Evolutionary conservation across 2,329 filamentous ascomycete species (phyloP), one percentile per base, ranked within the genome.

Genomic region (Cucurbitaria berberidis): DNA sequence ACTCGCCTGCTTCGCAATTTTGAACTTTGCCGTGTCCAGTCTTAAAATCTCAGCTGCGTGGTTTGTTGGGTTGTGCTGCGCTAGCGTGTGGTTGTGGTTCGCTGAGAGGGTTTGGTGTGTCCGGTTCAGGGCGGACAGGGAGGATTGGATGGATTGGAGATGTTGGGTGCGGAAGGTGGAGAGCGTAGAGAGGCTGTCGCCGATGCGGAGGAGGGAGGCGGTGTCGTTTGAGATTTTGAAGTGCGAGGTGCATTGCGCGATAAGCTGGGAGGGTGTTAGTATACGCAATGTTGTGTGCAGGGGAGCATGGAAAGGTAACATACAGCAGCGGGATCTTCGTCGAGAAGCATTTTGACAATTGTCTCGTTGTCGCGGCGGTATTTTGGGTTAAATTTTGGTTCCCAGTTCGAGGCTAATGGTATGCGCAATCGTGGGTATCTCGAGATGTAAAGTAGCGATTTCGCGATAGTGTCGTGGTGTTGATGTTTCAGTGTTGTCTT

Each of bases 141-240:
- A 65, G 6, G 60, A 53, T 45, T 74, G 66, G 27, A 77, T 72
- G 13, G 63, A 59, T 29, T 69, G 55, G 46, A 92, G 83, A 64
- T 91, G 89, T 45, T 91, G 82, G 54, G 90, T 85, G 72, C 95
- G 92, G 54, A 91, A 90, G 70, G 92, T 87, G 65, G 90, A 85
- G n/a, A 99, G 86, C 0, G 90, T 90, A 8, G 86, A 84, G 46
- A 97, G 84, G 1, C 91, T 93, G 74, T 93, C 90, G 74, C 86
- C 86, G 72, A 98, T 89, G 72, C 95, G 91, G 18, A 88, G 82
- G 18, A 98, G 85, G 57, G 90, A 90, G 62, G 86, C 81, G 71
- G 92, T 95, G 82, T 99, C 95, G 10, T 91, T 91, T 18, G 85
- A 82, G 69, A 93, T 96, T 80, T 96, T 95, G 86, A 99, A 99